phyloP scores from a whole-genome alignment of 805 yeast genomes.

The Cyberlindnera samutprakarnensis region DNA sequence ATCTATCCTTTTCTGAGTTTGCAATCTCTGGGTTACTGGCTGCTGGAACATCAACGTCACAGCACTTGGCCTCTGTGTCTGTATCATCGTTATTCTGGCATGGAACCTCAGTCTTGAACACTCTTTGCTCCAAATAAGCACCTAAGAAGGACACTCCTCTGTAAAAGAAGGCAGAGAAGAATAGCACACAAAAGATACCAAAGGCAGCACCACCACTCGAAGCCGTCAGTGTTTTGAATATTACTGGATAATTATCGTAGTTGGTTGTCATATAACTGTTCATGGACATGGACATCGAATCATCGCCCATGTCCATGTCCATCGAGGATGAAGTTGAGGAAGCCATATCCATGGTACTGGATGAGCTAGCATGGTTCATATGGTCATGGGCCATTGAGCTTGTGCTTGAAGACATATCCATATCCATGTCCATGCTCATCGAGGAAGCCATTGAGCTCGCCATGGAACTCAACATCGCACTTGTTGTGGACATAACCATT shows the following conservation, averaged over 20 bases:
- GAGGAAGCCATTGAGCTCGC: conserved; percentile 1
- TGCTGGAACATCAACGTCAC: conserved; percentile 3
- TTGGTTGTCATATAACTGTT: conserved; percentile 46
- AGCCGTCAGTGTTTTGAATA: conserved; percentile 51
- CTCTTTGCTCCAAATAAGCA: conserved; percentile 59
- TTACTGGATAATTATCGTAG: conserved; percentile 51
- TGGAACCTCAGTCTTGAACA: conserved; percentile 25
- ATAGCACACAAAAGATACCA: conserved; percentile 60
- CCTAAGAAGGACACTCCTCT: conserved; percentile 53
- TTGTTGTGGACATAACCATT: conserved; percentile 11
- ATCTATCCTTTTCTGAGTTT: conserved; percentile 7
- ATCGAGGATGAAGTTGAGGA: background rate
- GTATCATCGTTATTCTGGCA: conserved; percentile 3
- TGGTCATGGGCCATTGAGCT: too few species aligned
- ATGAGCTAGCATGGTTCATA: too few species aligned
- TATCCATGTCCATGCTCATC: conserved; percentile 26
- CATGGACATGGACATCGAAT: conserved; percentile 33
- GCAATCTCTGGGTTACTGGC: background rate
- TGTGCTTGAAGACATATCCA: conserved; percentile 3
- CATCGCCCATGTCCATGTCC: conserved; percentile 2
- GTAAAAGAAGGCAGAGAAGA: conserved; percentile 50
- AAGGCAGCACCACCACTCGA: conserved; percentile 52
- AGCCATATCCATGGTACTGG: too few species aligned
- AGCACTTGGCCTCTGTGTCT: conserved; percentile 7
- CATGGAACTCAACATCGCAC: too few species aligned